Evolutionary conservation across 768 basidiomycete species (phyloP).

Genomic region (Suillus subluteus): DNA sequence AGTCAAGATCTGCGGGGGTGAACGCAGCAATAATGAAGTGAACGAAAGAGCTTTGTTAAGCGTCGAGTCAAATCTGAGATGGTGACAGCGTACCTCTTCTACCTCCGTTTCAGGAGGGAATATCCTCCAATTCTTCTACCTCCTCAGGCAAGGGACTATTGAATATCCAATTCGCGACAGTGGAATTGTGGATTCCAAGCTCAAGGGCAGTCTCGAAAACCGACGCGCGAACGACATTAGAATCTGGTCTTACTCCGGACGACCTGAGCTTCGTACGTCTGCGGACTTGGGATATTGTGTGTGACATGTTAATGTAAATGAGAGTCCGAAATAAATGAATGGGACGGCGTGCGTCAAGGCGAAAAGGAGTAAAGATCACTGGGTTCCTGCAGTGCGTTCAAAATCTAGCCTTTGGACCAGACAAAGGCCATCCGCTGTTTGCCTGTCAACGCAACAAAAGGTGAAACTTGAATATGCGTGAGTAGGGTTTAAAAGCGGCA

Average conservation of each 20-base stretch:
- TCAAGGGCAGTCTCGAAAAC: slow-evolving; percentile 75
- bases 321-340: slow-evolving; percentile 21
- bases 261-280: slow-evolving; percentile 27
- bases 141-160: slow-evolving; percentile 61
- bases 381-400: slow-evolving; percentile 17
- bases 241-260: slow-evolving; percentile 45
- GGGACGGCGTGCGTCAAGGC: slow-evolving; percentile 13
- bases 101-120: slow-evolving; percentile 21
- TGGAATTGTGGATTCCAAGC: slow-evolving; percentile 62
- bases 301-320: slow-evolving; percentile 24
- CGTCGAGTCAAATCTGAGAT: not conserved
- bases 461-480: slow-evolving; percentile 4
- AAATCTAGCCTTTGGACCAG: slow-evolving; percentile 11
- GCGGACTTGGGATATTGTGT: slow-evolving; percentile 23
- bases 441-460: slow-evolving; percentile 11
- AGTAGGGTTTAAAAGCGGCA: not conserved
- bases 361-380: slow-evolving; percentile 9
- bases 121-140: slow-evolving; percentile 45
- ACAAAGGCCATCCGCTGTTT: slow-evolving; percentile 29
- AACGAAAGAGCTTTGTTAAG: not conserved
- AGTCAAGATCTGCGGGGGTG: slow-evolving; percentile 22
- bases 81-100: slow-evolving; percentile 33
- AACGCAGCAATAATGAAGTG: slow-evolving; percentile 13
- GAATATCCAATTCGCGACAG: slow-evolving; percentile 76
- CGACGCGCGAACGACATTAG: slow-evolving; percentile 66